Conservation (phyloP, 2,329 filamentous ascomycete species). For the Verticillium dahliae region DNA sequence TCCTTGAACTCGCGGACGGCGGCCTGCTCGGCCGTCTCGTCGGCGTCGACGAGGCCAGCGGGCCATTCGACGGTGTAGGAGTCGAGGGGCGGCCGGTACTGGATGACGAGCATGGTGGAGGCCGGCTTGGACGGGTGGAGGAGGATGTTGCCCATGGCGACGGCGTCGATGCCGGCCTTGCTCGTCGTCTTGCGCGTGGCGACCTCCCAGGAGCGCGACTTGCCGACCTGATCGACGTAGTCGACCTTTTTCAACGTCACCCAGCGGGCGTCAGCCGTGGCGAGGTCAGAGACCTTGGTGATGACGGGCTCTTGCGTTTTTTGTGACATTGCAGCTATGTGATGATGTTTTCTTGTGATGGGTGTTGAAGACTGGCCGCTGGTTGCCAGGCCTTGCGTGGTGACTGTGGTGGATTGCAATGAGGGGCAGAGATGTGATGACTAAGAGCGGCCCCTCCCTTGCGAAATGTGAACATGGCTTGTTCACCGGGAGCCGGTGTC, state of each 20-base stretch:
- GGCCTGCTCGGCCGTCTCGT: constrained; percentile 43
- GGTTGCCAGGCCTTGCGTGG: not conserved
- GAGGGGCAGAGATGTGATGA: not conserved
- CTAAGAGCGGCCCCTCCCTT: not conserved
- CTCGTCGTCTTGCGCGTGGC: constrained; percentile 51
- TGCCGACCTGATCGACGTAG: constrained; percentile 50
- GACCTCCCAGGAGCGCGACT: constrained; percentile 51
- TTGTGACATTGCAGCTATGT: constrained; percentile 18
- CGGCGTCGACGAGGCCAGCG: constrained; percentile 45
- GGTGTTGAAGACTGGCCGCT: not conserved
- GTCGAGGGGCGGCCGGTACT: constrained; percentile 45
- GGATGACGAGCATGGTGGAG: constrained; percentile 43
- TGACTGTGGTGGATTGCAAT: not conserved
- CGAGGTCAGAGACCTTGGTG: constrained; percentile 38
- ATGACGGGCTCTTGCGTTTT: constrained; percentile 38
- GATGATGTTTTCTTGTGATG: not conserved
- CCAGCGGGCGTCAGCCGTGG: constrained; percentile 47
- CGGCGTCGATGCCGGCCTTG: constrained; percentile 49
- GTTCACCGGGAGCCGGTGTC: no score
- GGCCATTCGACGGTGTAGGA: constrained; percentile 48
- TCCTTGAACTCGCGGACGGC: constrained; percentile 48
- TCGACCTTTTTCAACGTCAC: constrained; percentile 48
- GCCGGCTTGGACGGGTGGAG: constrained; percentile 34
- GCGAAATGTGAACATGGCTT: not conserved
- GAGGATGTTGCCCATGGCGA: constrained; percentile 56